These are phyloP conservation scores for Globisporangium heterothallicum DNA, from an alignment of 352 stramenopile species.

Conservation along the genomic window DNA sequence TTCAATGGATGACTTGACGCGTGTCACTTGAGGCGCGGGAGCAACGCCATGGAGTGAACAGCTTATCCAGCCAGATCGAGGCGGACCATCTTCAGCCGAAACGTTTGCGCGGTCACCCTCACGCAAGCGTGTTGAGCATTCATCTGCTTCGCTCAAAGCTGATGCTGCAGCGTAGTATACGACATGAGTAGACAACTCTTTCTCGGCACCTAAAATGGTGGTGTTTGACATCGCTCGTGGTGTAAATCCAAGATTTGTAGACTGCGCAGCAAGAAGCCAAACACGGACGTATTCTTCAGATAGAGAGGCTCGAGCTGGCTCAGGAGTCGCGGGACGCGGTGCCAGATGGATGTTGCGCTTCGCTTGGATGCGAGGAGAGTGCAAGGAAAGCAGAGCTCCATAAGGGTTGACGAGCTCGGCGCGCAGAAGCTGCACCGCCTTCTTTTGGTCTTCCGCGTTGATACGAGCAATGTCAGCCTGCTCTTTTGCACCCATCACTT, in stretches of 20 bases:
- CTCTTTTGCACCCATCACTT: slow-evolving; percentile 49
- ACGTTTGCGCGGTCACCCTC: slow-evolving; percentile 14
- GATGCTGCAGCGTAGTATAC: slow-evolving; percentile 63
- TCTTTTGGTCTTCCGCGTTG: slow-evolving; percentile 33
- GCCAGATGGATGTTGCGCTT: slow-evolving; percentile 8
- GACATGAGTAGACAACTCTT: slow-evolving; percentile 59
- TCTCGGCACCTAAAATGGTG: slow-evolving; percentile 31
- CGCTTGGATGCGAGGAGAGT: not conserved
- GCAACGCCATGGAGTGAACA: slow-evolving; percentile 38
- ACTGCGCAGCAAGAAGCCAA: slow-evolving; percentile 49
- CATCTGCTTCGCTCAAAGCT: slow-evolving; percentile 7
- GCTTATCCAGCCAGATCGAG: slow-evolving; percentile 46
- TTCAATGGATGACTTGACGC: slow-evolving; percentile 47
- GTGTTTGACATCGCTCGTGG: slow-evolving; percentile 28
- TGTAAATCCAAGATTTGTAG: slow-evolving; percentile 43
- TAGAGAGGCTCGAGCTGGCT: not conserved
- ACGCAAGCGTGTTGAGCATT: not conserved
- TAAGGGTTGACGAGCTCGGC: slow-evolving; percentile 41
- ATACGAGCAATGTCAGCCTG: slow-evolving; percentile 35
- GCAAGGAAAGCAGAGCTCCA: slow-evolving; percentile 7
- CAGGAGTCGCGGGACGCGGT: not conserved
- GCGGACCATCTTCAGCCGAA: slow-evolving; percentile 24
- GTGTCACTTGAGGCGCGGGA: slow-evolving; percentile 25
- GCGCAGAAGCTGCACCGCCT: slow-evolving; percentile 24
- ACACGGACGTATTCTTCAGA: slow-evolving; percentile 24